Evolutionary conservation across 106 monocot species (phyloP).

Genomic region (Dendrobium nobile): DNA sequence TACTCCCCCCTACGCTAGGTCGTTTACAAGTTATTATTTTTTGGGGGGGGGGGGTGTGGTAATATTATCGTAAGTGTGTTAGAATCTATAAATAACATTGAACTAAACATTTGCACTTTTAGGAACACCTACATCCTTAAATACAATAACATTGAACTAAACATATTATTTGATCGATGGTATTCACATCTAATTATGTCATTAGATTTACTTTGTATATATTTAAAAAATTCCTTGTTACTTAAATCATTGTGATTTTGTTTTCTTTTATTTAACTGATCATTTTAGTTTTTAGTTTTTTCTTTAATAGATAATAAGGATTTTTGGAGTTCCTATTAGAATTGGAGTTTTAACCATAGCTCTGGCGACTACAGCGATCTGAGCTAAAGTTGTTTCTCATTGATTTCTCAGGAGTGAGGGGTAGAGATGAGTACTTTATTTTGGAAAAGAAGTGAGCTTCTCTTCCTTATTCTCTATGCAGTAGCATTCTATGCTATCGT

Average conservation of each 20-base stretch:
- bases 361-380: background rate
- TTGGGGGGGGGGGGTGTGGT: too few relatives aligned
- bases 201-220: background rate
- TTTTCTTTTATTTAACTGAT: background rate
- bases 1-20: too few relatives aligned
- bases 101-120: too few relatives aligned
- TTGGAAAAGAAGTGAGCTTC: slow-evolving; percentile 15
- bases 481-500: slow-evolving; percentile 15
- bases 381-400: background rate
- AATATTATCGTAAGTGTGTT: too few relatives aligned
- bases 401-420: background rate
- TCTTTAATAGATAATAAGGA: background rate
- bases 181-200: background rate
- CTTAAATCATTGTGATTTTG: background rate
- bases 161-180: background rate
- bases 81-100: too few relatives aligned
- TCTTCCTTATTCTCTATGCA: slow-evolving; percentile 11
- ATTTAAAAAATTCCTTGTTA: background rate
- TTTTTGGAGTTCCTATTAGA: background rate
- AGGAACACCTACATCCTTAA: too few relatives aligned
- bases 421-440: background rate
- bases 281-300: background rate
- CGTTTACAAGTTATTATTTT: too few relatives aligned
- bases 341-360: background rate
- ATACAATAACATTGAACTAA: background rate